These are phyloP conservation scores for Hibiscus mutabilis DNA, from an alignment of 345 rosid genomes.

Conservation along the genomic window DNA sequence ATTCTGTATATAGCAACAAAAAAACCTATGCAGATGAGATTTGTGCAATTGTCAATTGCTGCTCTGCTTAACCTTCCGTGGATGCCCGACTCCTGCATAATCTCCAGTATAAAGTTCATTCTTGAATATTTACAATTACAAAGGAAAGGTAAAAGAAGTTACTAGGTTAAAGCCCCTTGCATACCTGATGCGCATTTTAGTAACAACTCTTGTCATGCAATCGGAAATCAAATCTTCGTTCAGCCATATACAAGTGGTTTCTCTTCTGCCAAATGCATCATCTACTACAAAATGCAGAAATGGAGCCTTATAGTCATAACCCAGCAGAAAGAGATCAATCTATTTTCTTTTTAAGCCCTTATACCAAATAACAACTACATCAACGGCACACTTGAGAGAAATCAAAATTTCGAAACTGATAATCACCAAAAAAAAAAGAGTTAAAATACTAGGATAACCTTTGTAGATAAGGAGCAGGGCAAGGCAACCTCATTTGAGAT, in stretches of 20 bases:
- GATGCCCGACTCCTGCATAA: conserved; percentile 52
- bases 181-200: conserved; percentile 41
- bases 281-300: conserved; percentile 5
- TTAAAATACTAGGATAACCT: conserved; percentile 38
- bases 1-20: conserved; percentile 12
- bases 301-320: not conserved
- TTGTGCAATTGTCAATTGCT: not conserved
- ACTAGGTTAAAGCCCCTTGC: not conserved
- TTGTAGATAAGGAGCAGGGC: conserved; percentile 27
- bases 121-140: not conserved
- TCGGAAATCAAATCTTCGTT: conserved; percentile 30
- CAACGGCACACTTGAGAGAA: conserved; percentile 12
- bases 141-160: no score
- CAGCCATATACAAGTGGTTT: conserved; percentile 26
- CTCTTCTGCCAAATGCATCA: conserved; percentile 25
- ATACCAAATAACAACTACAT: conserved; percentile 32
- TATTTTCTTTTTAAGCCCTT: conserved; percentile 93
- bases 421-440: not conserved
- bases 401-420: not conserved
- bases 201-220: conserved; percentile 27
- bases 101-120: not conserved
- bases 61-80: not conserved
- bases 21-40: not conserved
- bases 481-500: conserved; percentile 34
- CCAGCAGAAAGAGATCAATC: conserved; percentile 34